Base-by-base conservation (phyloP, 108 stramenopile genomes). In the Skeletonema tropicum region DNA sequence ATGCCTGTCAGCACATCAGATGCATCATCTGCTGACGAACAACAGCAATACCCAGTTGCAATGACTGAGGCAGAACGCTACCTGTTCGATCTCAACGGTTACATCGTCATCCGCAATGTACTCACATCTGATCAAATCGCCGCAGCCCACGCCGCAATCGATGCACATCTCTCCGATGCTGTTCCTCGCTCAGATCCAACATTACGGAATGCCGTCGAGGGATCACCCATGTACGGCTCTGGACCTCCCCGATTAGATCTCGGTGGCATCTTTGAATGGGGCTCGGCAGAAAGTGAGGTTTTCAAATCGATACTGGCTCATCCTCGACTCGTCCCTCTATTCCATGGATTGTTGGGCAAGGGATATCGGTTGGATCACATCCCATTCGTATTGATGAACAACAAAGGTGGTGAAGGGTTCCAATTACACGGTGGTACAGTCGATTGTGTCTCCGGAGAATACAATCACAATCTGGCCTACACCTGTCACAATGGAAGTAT, bases 291-390 rank as follows among this genome's bases (percentile, higher is more conserved):
- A 29, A 85, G 89, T n/a, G 57, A 66, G 57, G 85, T 97, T 3
- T 95, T 96, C 85, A 84, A 90, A 69, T 80, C 71, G 6, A 89
- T 97, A 42, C 69, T 97, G 66, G 91, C 91, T 15, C 94, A 97
- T 75, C 94, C 97, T 0, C 78, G 86, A 23, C 79, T 97, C 26
- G 88, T 94, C 6, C 94, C 97, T 3, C 46, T 90, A 38, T 95
- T 92, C 73, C 89, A 95, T 71, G 92, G 87, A 25, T 83, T 97
- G 42, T 68, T 96, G 0, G 97, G 97, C 3, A 90, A 92, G 73
- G 97, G 95, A 15, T 97, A 97, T 85, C 82, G 94, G 57, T 85
- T 97, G 85, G 97, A 97, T 83, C 97, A 97, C 71, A 68, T 92
- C 26, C 97, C 97, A 6, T 87, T 97, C 52, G 85, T 94, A 6